Percentiles rank a stretch among this genome's conserved stretches.
These are phyloP conservation scores for Malassezia psittaci DNA, from an alignment of 1,284 basidiomycete species.

Conservation along the genomic window DNA sequence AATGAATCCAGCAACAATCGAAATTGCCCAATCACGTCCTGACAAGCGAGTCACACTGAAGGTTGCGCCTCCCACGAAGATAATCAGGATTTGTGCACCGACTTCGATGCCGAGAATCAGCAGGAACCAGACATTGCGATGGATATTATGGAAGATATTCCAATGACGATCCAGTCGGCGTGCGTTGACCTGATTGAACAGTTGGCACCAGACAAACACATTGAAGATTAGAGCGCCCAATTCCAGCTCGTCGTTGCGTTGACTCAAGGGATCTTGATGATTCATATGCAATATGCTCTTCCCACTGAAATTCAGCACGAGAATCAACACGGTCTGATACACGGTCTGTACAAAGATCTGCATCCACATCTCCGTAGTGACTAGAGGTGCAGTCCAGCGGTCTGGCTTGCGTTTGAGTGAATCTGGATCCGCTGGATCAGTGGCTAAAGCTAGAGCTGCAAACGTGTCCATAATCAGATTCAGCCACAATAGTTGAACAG, in stretches of 20 bases:
- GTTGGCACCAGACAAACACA: slow-evolving; percentile 74
- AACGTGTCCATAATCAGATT: slow-evolving; percentile 93
- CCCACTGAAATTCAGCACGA: slow-evolving; percentile 83
- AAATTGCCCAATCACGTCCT: slow-evolving; percentile 85
- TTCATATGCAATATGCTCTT: slow-evolving; percentile 55
- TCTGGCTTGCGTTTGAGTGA: slow-evolving; percentile 84
- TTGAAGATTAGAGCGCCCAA: slow-evolving; percentile 89
- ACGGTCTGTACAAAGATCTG: slow-evolving; percentile 81
- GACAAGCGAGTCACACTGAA: slow-evolving; percentile 73
- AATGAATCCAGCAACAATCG: slow-evolving; percentile 70
- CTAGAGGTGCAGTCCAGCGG: slow-evolving; percentile 72
- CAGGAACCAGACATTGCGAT: slow-evolving; percentile 74
- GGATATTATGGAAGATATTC: slow-evolving; percentile 79
- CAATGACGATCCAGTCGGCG: slow-evolving; percentile 71
- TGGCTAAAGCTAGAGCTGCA: slow-evolving; percentile 88
- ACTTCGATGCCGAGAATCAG: slow-evolving; percentile 76
- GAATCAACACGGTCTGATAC: slow-evolving; percentile 74
- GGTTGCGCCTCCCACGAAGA: slow-evolving; percentile 79
- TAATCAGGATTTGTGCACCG: slow-evolving; percentile 73
- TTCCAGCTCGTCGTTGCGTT: slow-evolving; percentile 48
- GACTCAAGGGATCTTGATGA: slow-evolving; percentile 38
- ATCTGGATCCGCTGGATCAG: slow-evolving; percentile 74
- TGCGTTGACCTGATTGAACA: slow-evolving; percentile 76
- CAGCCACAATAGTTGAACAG: slow-evolving; percentile 93
- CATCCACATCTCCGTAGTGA: slow-evolving; percentile 69